Conservation (phyloP, 2,329 filamentous ascomycete species). For the Ophiostoma sp. region DNA sequence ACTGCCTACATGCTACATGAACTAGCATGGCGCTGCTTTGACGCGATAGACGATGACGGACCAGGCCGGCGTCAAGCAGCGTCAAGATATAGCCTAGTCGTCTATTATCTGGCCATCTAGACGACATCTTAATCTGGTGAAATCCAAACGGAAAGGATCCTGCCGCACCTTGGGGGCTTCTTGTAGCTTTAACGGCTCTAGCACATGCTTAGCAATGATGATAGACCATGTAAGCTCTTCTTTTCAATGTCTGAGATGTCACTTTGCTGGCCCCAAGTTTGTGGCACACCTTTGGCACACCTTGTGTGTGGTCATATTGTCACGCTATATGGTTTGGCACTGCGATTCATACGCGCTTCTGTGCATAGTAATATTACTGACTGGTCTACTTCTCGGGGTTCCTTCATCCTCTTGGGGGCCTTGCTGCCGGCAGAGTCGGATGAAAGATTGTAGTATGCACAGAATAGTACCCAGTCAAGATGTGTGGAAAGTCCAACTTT, state of each 20-base stretch:
- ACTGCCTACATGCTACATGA: background rate
- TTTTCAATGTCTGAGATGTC: background rate
- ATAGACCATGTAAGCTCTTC: background rate
- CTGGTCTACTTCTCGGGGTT: background rate
- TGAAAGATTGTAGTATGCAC: background rate
- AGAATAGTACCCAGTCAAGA: background rate
- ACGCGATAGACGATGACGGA: background rate
- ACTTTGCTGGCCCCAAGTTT: background rate
- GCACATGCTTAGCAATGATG: background rate
- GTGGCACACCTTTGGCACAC: too few relatives aligned
- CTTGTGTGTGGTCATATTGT: background rate
- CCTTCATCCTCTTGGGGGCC: background rate
- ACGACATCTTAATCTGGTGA: background rate
- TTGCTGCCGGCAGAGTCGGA: background rate
- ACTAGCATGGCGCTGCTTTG: background rate
- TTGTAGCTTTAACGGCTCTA: background rate
- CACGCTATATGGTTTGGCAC: background rate
- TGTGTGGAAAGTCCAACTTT: background rate
- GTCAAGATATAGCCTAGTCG: background rate
- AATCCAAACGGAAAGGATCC: background rate
- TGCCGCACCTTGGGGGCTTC: constrained; percentile 3
- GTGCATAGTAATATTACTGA: background rate
- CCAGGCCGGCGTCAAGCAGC: background rate
- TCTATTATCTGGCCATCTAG: background rate
- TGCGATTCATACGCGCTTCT: background rate